Evolutionary conservation across 2,329 filamentous ascomycete genomes (phyloP).

Genomic region (Colletotrichum phormii): DNA sequence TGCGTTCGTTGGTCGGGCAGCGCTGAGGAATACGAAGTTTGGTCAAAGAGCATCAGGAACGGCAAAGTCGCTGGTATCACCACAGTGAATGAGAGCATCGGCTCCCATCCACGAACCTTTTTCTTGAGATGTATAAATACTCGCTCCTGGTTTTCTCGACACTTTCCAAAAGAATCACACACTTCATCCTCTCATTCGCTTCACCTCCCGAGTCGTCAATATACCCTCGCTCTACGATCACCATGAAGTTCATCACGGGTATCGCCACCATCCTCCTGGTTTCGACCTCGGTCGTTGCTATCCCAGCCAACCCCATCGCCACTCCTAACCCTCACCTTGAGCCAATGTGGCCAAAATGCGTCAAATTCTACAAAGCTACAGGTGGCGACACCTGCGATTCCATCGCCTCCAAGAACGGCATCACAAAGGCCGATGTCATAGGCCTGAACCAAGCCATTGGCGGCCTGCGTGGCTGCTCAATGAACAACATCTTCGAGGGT

Average conservation of each 20-base stretch:
- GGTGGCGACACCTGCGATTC: constrained; percentile 32
- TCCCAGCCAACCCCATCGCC: not conserved
- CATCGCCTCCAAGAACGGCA: constrained; percentile 42
- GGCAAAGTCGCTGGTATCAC: not conserved
- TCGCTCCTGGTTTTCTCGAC: not conserved
- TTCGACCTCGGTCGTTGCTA: not conserved
- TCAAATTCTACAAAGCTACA: constrained; percentile 18
- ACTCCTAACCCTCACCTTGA: not conserved
- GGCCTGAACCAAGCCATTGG: constrained; percentile 39
- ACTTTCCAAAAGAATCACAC: not conserved
- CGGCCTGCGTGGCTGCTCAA: constrained; percentile 6
- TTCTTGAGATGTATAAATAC: not conserved
- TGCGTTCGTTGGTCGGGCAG: not conserved
- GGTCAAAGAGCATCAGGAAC: not conserved
- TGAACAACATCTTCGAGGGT: constrained; percentile 10
- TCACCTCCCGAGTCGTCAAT: not conserved
- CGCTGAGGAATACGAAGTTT: not conserved
- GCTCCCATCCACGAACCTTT: not conserved
- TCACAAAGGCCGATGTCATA: constrained; percentile 42
- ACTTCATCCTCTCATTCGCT: not conserved
- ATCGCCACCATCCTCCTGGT: not conserved
- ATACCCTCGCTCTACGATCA: not conserved
- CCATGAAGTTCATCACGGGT: not conserved
- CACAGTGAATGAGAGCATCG: not conserved
- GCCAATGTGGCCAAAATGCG: constrained; percentile 8